A percentile compares a stretch with the other conserved stretches of the same genome.
These are phyloP conservation scores for Plasmodium vivax DNA, from an alignment of 169 alveolate species.

Conservation along the genomic window DNA sequence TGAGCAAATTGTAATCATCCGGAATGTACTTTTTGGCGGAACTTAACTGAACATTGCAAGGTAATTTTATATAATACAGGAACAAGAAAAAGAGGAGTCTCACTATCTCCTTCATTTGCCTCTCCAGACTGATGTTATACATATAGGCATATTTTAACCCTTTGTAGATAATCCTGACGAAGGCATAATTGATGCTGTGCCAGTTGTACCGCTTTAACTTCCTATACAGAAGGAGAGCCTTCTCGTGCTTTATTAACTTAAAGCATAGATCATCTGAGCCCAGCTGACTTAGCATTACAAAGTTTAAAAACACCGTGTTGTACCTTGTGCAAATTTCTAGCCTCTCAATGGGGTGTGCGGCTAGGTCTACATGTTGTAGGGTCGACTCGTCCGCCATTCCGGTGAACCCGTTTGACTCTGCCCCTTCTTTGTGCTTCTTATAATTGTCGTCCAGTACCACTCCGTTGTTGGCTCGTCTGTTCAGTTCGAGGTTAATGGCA, in stretches of 20 bases:
- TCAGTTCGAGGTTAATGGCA: not conserved
- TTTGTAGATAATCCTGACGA: conserved; percentile 53
- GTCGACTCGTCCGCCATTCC: not conserved
- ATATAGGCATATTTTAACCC: conserved; percentile 72
- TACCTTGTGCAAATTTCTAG: conserved; percentile 65
- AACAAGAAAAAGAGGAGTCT: conserved; percentile 33
- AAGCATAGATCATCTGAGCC: conserved; percentile 63
- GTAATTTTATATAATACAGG: conserved; percentile 62
- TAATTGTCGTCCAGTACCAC: not conserved
- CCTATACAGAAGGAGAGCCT: conserved; percentile 20
- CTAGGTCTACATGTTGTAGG: conserved; percentile 1
- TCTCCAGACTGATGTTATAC: conserved; percentile 30
- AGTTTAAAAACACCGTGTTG: conserved; percentile 63
- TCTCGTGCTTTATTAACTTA: conserved; percentile 50
- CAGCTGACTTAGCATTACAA: conserved; percentile 23
- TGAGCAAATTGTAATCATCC: conserved; percentile 27
- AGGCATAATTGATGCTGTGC: conserved; percentile 64
- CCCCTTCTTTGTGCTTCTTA: not conserved
- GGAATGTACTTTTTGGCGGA: conserved; percentile 56
- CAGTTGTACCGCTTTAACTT: conserved; percentile 47
- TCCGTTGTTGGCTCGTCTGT: not conserved
- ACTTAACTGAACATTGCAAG: conserved; percentile 37
- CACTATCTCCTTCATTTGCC: conserved; percentile 31
- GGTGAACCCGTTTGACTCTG: not conserved
- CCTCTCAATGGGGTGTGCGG: not conserved